phyloP scores from a whole-genome alignment of 2,329 filamentous ascomycete genomes.

The Cordyceps cicadae region DNA sequence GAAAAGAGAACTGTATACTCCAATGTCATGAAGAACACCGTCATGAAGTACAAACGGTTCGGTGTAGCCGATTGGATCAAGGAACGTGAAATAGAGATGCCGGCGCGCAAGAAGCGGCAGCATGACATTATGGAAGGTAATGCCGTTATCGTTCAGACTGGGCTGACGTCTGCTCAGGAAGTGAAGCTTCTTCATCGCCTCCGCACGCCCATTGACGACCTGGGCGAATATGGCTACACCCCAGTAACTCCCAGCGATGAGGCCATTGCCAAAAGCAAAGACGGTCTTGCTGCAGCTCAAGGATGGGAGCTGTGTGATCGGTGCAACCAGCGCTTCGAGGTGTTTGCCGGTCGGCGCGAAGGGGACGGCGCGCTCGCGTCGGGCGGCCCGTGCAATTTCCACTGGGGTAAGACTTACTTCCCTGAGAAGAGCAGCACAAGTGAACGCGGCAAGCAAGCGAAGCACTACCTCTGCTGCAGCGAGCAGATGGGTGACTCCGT shows the following conservation, averaged over 20 bases:
- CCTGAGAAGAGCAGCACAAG: conserved; percentile 47
- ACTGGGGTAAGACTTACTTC: conserved; percentile 63
- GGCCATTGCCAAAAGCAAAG: conserved; percentile 58
- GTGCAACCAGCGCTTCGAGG: conserved; percentile 78
- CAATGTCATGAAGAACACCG: conserved; percentile 75
- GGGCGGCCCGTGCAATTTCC: conserved; percentile 71
- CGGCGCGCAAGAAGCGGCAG: conserved; percentile 25
- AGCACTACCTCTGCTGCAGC: conserved; percentile 71
- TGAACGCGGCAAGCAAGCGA: conserved; percentile 45
- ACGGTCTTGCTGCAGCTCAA: conserved; percentile 56
- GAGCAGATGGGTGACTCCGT: conserved; percentile 61
- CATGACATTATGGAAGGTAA: conserved; percentile 26
- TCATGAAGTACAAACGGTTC: conserved; percentile 72
- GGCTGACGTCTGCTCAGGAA: conserved; percentile 60
- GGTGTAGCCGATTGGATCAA: conserved; percentile 60
- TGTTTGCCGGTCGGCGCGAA: conserved; percentile 76
- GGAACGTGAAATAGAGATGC: conserved; percentile 38
- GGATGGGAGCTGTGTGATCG: conserved; percentile 87
- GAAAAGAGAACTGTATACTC: conserved; percentile 64
- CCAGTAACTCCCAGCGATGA: conserved; percentile 54
- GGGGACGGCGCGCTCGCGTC: conserved; percentile 68
- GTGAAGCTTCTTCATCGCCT: conserved; percentile 54
- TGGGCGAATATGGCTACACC: conserved; percentile 71
- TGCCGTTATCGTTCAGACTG: conserved; percentile 56
- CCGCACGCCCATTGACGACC: conserved; percentile 51